Conservation (phyloP, 345 rosid species). For the Gossypium turneri region DNA sequence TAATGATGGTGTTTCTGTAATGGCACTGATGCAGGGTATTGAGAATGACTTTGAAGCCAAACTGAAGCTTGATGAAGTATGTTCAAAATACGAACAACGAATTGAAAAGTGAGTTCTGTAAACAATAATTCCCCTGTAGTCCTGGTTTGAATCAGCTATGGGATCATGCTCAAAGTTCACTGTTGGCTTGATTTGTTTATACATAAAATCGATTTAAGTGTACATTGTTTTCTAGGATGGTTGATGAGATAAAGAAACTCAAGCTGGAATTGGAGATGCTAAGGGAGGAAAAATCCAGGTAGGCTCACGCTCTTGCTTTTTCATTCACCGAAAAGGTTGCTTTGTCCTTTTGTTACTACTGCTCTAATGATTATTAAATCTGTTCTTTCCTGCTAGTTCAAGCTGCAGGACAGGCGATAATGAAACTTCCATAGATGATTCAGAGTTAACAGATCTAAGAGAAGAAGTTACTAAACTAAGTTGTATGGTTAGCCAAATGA, state of each 20-base stretch:
- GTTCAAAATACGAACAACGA: slow-evolving; percentile 69
- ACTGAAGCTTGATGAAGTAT: slow-evolving; percentile 63
- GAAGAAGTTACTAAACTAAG: slow-evolving; percentile 60
- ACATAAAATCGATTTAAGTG: not conserved
- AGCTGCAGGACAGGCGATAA: slow-evolving; percentile 46
- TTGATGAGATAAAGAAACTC: slow-evolving; percentile 53
- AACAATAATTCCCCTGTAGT: not conserved
- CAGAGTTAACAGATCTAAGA: slow-evolving; percentile 63
- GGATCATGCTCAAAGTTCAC: not conserved
- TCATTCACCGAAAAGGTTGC: not conserved
- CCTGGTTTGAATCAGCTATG: not conserved
- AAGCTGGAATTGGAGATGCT: slow-evolving; percentile 57
- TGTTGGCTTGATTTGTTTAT: not conserved
- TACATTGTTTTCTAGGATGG: slow-evolving; percentile 43
- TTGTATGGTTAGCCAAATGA: slow-evolving; percentile 57
- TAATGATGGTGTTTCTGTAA: slow-evolving; percentile 5
- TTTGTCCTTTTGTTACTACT: slow-evolving; percentile 6
- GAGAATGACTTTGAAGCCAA: slow-evolving; percentile 94
- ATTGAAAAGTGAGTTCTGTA: slow-evolving; percentile 63
- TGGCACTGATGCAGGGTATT: slow-evolving; percentile 75
- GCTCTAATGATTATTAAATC: not conserved
- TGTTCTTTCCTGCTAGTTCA: slow-evolving; percentile 16
- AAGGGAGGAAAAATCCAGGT: slow-evolving; percentile 57
- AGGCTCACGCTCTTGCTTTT: slow-evolving; percentile 8
- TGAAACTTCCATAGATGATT: slow-evolving; percentile 50